A percentile compares a stretch with the other conserved stretches of the same genome.
Evolutionary conservation across 805 yeast species (phyloP).

Genomic region (Kodamaea hsintzibuensis): DNA sequence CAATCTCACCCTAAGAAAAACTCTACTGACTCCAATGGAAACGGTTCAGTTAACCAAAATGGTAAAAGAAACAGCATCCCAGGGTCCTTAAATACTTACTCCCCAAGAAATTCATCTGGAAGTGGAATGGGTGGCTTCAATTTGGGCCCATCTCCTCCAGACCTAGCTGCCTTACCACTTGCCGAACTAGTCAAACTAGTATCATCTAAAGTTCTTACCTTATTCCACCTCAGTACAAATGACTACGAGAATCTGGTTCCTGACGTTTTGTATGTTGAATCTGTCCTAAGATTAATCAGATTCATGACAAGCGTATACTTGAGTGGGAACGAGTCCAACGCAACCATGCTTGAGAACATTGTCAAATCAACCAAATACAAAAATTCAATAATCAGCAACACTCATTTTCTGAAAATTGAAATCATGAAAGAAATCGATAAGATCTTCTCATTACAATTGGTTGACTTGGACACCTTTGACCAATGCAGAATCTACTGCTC

Average conservation of each 20-base stretch:
- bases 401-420: slow-evolving; percentile 32
- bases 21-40: slow-evolving; percentile 32
- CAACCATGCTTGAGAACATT: slow-evolving; percentile 42
- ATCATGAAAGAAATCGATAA: slow-evolving; percentile 43
- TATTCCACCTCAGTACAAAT: slow-evolving; percentile 46
- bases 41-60: background rate
- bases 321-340: slow-evolving; percentile 44
- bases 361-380: slow-evolving; percentile 38
- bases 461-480: slow-evolving; percentile 39
- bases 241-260: slow-evolving; percentile 79
- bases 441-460: slow-evolving; percentile 36
- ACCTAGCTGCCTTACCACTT: slow-evolving; percentile 26
- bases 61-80: slow-evolving; percentile 5
- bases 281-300: slow-evolving; percentile 61
- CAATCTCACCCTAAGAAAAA: slow-evolving; percentile 40
- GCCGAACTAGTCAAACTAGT: slow-evolving; percentile 37
- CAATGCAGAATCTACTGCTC: slow-evolving; percentile 67
- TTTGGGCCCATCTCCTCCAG: slow-evolving; percentile 20
- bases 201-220: slow-evolving; percentile 26
- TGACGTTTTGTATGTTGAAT: slow-evolving; percentile 73
- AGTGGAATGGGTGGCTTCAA: slow-evolving; percentile 24
- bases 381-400: background rate
- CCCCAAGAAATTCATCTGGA: slow-evolving; percentile 38
- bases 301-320: slow-evolving; percentile 55
- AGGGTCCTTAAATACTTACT: slow-evolving; percentile 12